Evolutionary conservation across 805 yeast species (phyloP).

Genomic region (Barnettozyma sp.): DNA sequence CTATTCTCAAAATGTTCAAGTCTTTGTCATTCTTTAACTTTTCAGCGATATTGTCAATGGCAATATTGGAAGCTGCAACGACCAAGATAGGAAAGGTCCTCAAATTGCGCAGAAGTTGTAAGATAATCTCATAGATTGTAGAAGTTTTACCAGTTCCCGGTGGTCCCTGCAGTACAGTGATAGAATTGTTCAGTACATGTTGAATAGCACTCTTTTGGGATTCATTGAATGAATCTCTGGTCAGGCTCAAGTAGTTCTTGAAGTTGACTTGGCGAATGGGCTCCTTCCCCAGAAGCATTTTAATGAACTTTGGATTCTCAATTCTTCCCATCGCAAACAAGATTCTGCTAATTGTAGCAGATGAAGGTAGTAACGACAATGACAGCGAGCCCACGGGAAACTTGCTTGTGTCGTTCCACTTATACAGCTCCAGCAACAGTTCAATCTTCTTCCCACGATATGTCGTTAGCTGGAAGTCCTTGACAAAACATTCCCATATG

Average conservation of each 20-base stretch:
- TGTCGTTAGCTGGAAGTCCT: conserved; percentile 32
- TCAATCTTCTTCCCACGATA: conserved; percentile 30
- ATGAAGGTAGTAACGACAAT: conserved; percentile 48
- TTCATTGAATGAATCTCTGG: conserved; percentile 44
- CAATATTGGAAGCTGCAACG: conserved; percentile 71
- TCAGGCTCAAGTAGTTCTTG: conserved; percentile 44
- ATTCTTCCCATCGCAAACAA: conserved; percentile 60
- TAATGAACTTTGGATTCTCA: conserved; percentile 44
- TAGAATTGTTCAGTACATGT: conserved; percentile 28
- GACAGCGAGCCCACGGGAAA: conserved; percentile 40
- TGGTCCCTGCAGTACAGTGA: conserved; percentile 65
- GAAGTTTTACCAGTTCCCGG: conserved; percentile 81
- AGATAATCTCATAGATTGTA: conserved; percentile 55
- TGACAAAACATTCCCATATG: conserved; percentile 56
- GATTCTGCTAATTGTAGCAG: conserved; percentile 56
- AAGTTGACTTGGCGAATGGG: conserved; percentile 51
- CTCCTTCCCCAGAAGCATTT: conserved; percentile 48
- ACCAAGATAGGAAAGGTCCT: conserved; percentile 59
- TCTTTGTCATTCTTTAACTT: conserved; percentile 48
- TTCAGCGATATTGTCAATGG: conserved; percentile 71
- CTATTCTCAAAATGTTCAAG: conserved; percentile 47
- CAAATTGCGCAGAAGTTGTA: conserved; percentile 48
- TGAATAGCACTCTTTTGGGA: conserved; percentile 48
- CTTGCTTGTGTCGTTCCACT: conserved; percentile 47
- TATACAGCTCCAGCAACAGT: conserved; percentile 44